These are phyloP conservation scores for Erythrophleum ivorense DNA, from an alignment of 331 rosid genomes.

Conservation along the genomic window DNA sequence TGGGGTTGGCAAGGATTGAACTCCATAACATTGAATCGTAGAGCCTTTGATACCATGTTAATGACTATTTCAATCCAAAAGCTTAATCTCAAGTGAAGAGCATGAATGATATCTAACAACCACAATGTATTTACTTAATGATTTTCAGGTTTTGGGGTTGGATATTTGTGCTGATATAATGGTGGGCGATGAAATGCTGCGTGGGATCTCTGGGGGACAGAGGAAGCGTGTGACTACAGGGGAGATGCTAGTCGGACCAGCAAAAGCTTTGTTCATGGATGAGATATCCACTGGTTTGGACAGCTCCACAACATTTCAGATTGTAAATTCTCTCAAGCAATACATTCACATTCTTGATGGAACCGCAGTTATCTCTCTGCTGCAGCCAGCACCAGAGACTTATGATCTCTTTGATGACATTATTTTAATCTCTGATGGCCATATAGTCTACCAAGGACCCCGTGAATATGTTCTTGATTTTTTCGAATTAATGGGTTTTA, in stretches of 20 bases:
- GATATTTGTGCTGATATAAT: conserved; percentile 77
- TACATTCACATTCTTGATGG: conserved; percentile 53
- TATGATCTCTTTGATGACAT: conserved; percentile 70
- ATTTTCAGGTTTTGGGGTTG: conserved; percentile 68
- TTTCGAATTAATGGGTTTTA: conserved; percentile 59
- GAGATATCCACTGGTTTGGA: conserved; percentile 73
- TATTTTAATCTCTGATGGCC: conserved; percentile 65
- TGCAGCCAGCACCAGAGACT: conserved; percentile 81
- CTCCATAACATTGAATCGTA: not conserved
- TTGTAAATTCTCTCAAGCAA: conserved; percentile 55
- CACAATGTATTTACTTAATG: not conserved
- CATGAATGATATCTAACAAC: not conserved
- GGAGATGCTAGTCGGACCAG: conserved; percentile 65
- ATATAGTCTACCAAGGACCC: conserved; percentile 72
- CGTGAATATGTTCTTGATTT: conserved; percentile 56
- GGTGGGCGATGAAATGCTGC: conserved; percentile 65
- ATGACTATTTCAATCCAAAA: not conserved
- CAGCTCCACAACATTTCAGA: conserved; percentile 67
- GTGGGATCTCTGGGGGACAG: conserved; percentile 85
- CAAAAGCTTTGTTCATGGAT: conserved; percentile 67
- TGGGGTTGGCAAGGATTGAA: not conserved
- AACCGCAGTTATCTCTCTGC: conserved; percentile 65
- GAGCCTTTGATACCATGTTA: not conserved
- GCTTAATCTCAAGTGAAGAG: not conserved
- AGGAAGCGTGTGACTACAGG: conserved; percentile 81